These are phyloP conservation scores for Raddia distichophylla DNA, from an alignment of 176 grass and related monocot genomes.

Conservation along the genomic window DNA sequence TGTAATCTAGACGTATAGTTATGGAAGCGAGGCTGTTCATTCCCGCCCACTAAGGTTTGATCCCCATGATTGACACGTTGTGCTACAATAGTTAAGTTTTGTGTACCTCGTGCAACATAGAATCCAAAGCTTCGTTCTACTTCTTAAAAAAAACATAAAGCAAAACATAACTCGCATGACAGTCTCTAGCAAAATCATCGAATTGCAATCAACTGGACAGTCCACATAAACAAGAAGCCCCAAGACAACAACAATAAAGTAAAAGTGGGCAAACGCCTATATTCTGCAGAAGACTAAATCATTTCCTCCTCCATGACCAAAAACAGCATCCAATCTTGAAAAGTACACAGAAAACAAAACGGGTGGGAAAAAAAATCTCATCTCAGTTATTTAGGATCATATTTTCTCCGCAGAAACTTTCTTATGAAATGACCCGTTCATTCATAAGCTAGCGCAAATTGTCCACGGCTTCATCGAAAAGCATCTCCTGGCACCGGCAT, in stretches of 20 bases:
- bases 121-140: too few species aligned
- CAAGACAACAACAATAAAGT: conserved; percentile 16
- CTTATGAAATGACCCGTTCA: neutral
- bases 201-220: conserved; percentile 26
- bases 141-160: too few species aligned
- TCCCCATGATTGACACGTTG: too few species aligned
- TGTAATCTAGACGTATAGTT: too few species aligned
- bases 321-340: conserved; percentile 44
- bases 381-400: conserved; percentile 46
- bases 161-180: neutral
- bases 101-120: too few species aligned
- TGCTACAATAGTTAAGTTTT: too few species aligned
- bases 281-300: conserved; percentile 54
- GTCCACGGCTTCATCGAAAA: conserved; percentile 52
- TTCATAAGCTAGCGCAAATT: conserved; percentile 45
- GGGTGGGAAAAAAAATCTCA: neutral
- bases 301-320: conserved; percentile 42
- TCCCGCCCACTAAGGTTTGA: too few species aligned
- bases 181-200: neutral
- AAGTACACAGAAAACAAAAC: conserved; percentile 28
- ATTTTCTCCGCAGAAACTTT: conserved; percentile 43
- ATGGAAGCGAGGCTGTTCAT: too few species aligned
- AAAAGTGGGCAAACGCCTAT: conserved; percentile 47
- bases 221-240: neutral
- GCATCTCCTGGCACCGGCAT: conserved; percentile 60